Evolutionary conservation across 345 rosid genomes (phyloP).

Genomic region (Eucalyptus curtisii): DNA sequence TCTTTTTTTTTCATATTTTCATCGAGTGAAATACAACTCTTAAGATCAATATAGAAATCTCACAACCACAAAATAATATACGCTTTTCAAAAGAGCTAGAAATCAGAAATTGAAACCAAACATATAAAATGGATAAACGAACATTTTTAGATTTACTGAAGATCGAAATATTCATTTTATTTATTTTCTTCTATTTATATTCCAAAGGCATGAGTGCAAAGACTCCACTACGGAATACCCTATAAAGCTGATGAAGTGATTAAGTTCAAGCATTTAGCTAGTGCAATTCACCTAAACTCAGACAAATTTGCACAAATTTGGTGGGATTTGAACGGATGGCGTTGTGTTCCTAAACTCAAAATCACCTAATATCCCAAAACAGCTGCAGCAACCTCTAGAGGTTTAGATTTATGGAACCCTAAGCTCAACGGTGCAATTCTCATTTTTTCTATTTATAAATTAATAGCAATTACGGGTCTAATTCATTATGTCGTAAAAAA

Average conservation of each 20-base stretch:
- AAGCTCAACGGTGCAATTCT: neutral
- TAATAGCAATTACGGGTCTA: neutral
- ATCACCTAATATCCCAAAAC: neutral
- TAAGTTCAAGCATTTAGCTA: neutral
- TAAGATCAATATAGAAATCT: neutral
- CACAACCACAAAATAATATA: neutral
- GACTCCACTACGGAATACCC: neutral
- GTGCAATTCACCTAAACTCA: neutral
- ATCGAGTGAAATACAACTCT: neutral
- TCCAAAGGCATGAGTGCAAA: neutral
- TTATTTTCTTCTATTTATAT: neutral
- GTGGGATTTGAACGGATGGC: neutral
- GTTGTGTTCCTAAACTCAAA: rapidly evolving
- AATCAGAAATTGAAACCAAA: rapidly evolving
- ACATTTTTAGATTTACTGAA: rapidly evolving
- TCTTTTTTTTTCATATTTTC: neutral
- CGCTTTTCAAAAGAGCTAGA: rapidly evolving
- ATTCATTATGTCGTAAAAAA: neutral
- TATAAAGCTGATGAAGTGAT: neutral
- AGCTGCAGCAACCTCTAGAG: neutral
- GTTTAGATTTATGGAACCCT: neutral
- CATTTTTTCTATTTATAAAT: neutral
- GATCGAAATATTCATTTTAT: neutral
- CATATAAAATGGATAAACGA: neutral
- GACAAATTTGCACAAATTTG: neutral